These are phyloP conservation scores for Globisporangium paroecandrum DNA, from an alignment of 352 stramenopile species.

Conservation along the genomic window DNA sequence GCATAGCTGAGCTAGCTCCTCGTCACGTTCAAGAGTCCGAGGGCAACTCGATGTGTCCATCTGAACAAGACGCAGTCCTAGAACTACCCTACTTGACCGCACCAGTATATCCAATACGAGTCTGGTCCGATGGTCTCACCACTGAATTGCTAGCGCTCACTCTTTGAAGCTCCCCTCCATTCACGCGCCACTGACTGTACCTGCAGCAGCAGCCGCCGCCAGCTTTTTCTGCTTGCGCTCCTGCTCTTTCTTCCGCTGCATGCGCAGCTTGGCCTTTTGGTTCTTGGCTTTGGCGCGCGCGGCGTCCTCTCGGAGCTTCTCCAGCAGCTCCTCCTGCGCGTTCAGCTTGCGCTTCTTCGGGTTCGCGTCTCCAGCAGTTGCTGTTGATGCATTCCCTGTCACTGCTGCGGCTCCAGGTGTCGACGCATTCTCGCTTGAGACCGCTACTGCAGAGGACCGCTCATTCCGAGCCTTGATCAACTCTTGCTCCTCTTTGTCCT, in stretches of 20 bases:
- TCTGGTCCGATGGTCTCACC: not conserved
- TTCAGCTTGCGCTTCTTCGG: constrained; percentile 63
- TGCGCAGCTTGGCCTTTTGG: constrained; percentile 65
- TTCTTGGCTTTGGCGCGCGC: constrained; percentile 72
- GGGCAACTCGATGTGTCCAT: not conserved
- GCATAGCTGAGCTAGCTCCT: not conserved
- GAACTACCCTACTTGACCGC: not conserved
- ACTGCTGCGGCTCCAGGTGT: not conserved
- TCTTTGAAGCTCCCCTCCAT: not conserved
- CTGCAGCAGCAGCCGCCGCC: not conserved
- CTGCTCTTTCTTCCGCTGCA: constrained; percentile 75
- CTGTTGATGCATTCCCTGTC: not conserved
- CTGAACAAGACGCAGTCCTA: not conserved
- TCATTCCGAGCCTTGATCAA: constrained; percentile 40
- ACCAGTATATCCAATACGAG: not conserved
- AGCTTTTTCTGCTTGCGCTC: constrained; percentile 25
- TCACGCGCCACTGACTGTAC: not conserved
- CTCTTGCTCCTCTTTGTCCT: constrained; percentile 62
- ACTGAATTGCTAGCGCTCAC: not conserved
- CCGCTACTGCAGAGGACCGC: constrained; percentile 6
- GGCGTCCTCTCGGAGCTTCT: constrained; percentile 61
- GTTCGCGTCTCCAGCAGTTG: not conserved
- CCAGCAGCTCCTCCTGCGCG: constrained; percentile 65
- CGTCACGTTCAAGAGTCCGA: not conserved
- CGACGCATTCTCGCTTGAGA: not conserved